Base-by-base conservation (phyloP, 1,284 basidiomycete species). In the Cryptococcus amylolentus region DNA sequence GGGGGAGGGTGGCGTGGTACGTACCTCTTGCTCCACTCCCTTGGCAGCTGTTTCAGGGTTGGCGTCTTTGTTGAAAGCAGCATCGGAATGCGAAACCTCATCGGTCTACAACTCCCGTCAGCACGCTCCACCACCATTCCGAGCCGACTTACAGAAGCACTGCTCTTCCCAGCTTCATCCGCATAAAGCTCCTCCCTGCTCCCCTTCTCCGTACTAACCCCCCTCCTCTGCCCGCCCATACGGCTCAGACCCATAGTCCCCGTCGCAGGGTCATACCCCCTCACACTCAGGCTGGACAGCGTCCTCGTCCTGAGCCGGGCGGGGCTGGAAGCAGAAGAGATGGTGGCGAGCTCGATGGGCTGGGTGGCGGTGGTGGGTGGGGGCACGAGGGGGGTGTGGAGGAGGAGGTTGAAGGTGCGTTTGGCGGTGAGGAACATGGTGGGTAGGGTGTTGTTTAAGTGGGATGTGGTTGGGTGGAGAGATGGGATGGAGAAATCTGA, bases 111-210 rank as follows among this genome's bases (percentile, higher is more conserved):
- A 46, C 43, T 18, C 16, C 26, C 20, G 28, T 31, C 37, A 41
- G 20, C 16, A 16, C 18, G 38, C 14, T 4, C 8, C 35, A 31
- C 39, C 14, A 10, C 20, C 12, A 49, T 28, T 49, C 31, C 27
- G 45, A 12, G 26, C 26, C 31, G 7, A 70, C 70, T 64, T 50
- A 72, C 70, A 0, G 72, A 71, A 6, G 73, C 73, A 46, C 70
- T 72, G 7, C 60, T 63, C n/a, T n/a, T 35, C 1, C 72, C 73
- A 13, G 58, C 62, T 55, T 76, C 73, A 60, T 76, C 73, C 14
- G 58, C 62, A 54, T 76, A 76, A 49, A 74, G 56, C 61, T 76
- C 73, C 65, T 72, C 65, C 63, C 64, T 64, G 9, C 71, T 70
- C 26, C 65, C 50, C 57, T 71, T 67, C 38, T 66, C 69, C 1